Conservation (phyloP, 257 asterid species). For the Nicotiana undulata region DNA sequence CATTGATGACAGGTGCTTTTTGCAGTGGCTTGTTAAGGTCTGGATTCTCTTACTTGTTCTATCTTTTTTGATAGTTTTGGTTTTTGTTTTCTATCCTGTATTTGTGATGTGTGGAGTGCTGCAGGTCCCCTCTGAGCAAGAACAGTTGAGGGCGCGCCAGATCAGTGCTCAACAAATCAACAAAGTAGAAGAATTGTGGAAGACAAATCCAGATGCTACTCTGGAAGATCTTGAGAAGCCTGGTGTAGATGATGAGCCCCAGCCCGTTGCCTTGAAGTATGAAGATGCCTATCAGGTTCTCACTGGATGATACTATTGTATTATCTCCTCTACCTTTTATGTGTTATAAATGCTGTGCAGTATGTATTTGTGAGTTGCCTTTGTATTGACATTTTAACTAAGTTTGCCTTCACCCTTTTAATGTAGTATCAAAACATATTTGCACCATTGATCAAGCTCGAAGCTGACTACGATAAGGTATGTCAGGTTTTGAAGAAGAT, state of each 20-base stretch:
- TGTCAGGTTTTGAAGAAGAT: not conserved
- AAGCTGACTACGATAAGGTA: slow-evolving; percentile 99
- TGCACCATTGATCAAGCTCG: slow-evolving; percentile 97
- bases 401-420: not conserved
- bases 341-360: not conserved
- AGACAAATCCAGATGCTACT: slow-evolving; percentile 94
- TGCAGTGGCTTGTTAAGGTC: slow-evolving; percentile 99
- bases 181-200: slow-evolving; percentile 99
- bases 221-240: slow-evolving; percentile 99
- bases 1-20: slow-evolving; percentile 95
- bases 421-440: slow-evolving; percentile 96
- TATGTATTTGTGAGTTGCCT: not conserved
- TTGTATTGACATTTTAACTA: not conserved
- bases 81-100: not conserved
- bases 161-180: slow-evolving; percentile 98
- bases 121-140: slow-evolving; percentile 98
- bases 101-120: not conserved
- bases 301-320: not conserved
- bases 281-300: slow-evolving; percentile 99
- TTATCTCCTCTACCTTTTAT: not conserved
- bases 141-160: slow-evolving; percentile 97
- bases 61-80: not conserved
- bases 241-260: slow-evolving; percentile 99
- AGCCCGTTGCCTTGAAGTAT: slow-evolving; percentile 81
- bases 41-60: not conserved